These are phyloP conservation scores for Claviceps quebecensis DNA, from an alignment of 2,329 filamentous ascomycete genomes.

Conservation along the genomic window DNA sequence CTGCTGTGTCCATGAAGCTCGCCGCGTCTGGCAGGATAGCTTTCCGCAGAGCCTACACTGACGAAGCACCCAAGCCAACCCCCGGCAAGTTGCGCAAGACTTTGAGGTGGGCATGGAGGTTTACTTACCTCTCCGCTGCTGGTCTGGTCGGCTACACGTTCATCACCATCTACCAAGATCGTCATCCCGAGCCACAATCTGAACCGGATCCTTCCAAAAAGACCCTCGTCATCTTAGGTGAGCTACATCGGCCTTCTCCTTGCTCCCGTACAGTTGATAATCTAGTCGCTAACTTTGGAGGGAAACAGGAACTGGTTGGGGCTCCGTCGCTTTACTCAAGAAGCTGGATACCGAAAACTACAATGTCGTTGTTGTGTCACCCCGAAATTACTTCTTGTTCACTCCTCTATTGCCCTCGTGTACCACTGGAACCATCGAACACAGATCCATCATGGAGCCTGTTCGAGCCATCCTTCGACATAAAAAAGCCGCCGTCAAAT, in stretches of 20 bases:
- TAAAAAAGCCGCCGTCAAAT: constrained; percentile 87
- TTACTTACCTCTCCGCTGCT: constrained; percentile 62
- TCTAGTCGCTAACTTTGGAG: not conserved
- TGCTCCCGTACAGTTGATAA: not conserved
- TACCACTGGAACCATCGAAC: constrained; percentile 93
- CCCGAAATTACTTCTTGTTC: constrained; percentile 99
- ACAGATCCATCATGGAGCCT: constrained; percentile 99
- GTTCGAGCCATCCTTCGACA: constrained; percentile 89
- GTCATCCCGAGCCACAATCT: constrained; percentile 68
- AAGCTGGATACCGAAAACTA: constrained; percentile 98
- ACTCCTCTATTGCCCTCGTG: constrained; percentile 94
- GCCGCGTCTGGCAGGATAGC: constrained; percentile 23
- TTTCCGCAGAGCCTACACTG: constrained; percentile 35
- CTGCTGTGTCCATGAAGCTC: constrained; percentile 21
- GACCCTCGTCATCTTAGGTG: constrained; percentile 90
- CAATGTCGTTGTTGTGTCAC: constrained; percentile 95
- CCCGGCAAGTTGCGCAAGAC: constrained; percentile 49
- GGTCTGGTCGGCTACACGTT: constrained; percentile 56
- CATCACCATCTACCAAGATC: constrained; percentile 71
- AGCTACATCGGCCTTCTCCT: constrained; percentile 10
- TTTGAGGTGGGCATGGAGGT: constrained; percentile 70
- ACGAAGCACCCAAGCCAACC: constrained; percentile 35
- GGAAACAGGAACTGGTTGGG: constrained; percentile 81
- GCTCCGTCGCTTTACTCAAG: constrained; percentile 87
- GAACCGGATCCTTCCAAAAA: constrained; percentile 81